Evolutionary conservation across 306 rosid genomes (phyloP), one percentile per base, ranked within the genome.

Genomic region (Aeschynomene evenia): DNA sequence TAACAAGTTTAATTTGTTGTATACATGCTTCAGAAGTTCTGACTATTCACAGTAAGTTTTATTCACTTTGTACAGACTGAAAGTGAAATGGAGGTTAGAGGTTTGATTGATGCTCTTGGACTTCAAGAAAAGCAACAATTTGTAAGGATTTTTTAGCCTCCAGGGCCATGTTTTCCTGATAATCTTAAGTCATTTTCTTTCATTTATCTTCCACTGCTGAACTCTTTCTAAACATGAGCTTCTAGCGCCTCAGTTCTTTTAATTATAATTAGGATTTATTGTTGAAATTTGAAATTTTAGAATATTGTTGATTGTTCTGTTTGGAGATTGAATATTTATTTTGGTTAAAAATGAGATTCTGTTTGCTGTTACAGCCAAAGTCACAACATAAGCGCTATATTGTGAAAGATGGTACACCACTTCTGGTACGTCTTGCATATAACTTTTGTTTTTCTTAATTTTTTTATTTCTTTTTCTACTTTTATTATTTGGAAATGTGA

Each of bases 311-410:
- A 23, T 40, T 54, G 69, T 21, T 61, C 66, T 77, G 55, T 46
- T 48, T 14, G 59, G 43, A 20, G 73, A 23, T 62, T 46, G 68
- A 62, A 51, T 65, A 15, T 23, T 15, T 59, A 13, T 19, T 75
- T 31, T 16, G 45, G 54, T 49, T 51, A 46, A 56, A 49, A 57
- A 63, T 76, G 66, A 26, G 23, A 52, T 73, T 21, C 54, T 81
- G 28, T 77, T 64, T 74, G 16, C 50, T 72, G 23, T 68, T 78
- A 52, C 89, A 94, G 98, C 97, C 98, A 46, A 80, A 88, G 63
- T 86, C 96, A 50, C 98, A 90, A 80, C 88, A 84, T 67, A 94
- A 94, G 65, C 93, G 94, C 61, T 94, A 90, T 77, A 81, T 94
- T 59, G 98, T 86, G 72, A 85, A 87, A 85, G 78, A 90, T 49